Percentiles rank a stretch among this genome's conserved stretches.
Conservation (phyloP, 1,139 yeast genomes). For the Candida sanyaensis region DNA sequence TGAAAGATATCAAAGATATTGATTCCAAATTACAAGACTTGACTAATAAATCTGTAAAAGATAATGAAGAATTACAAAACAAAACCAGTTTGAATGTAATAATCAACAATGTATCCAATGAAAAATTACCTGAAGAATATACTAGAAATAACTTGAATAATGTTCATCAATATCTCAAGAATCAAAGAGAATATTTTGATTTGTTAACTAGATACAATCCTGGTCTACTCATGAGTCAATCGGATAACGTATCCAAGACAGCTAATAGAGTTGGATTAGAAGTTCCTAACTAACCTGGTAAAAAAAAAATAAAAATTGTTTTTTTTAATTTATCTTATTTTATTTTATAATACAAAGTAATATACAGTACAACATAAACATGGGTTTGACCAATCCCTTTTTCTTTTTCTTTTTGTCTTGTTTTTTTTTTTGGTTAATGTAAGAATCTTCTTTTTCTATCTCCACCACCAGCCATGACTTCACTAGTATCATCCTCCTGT, state of each 20-base stretch:
- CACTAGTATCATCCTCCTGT: constrained; percentile 21
- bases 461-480: constrained; percentile 16
- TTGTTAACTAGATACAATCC: constrained; percentile 86
- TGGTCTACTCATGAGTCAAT: constrained; percentile 74
- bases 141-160: constrained; percentile 40
- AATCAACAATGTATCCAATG: constrained; percentile 14
- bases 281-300: constrained; percentile 24
- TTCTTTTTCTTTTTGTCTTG: not conserved
- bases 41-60: not conserved
- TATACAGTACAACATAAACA: not conserved
- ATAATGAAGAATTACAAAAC: constrained; percentile 8
- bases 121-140: constrained; percentile 6
- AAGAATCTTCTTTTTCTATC: constrained; percentile 18
- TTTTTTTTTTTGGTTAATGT: constrained; percentile 3
- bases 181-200: constrained; percentile 78
- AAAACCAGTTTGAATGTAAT: constrained; percentile 9
- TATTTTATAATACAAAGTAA: constrained; percentile 8
- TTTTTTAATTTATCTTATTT: not conserved
- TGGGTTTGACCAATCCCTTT: not conserved
- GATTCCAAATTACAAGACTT: constrained; percentile 19
- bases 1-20: constrained; percentile 30
- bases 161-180: constrained; percentile 56
- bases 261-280: constrained; percentile 83
- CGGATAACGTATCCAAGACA: constrained; percentile 73
- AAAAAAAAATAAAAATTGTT: too few species aligned